Evolutionary conservation across 306 rosid genomes (phyloP), one percentile per base, ranked within the genome.

Genomic region (Datisca glomerata): DNA sequence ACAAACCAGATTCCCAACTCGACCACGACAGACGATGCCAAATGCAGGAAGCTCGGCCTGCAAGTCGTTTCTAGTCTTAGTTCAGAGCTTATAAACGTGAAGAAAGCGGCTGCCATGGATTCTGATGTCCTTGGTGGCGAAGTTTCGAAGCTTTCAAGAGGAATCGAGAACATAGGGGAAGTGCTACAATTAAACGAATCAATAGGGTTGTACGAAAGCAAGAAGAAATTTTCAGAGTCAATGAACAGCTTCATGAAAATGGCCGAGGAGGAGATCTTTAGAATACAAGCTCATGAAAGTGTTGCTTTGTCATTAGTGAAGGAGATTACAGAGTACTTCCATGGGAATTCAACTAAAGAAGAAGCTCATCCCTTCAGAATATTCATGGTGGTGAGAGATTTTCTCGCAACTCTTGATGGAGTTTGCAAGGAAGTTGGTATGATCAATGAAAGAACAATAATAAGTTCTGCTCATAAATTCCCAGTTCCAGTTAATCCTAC

Each of bases 291-390:
- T 6, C 95, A 80, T 54, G 98, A 84, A 54, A 89, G 84, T 44
- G 95, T 78, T 51, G 91, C 93, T 4, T 2, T 89, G 36, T 72
- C 93, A 13, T 68, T 89, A 12, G 98, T 89, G 62, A 89, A 80
- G 71, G 98, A 89, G 73, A 80, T 89, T 24, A 84, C 98, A 0
- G 95, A 84, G 66, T 89, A 89, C 52, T 89, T 89, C 69, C 98
- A 89, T 37, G 98, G 98, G 21, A 70, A 89, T 75, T 78, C 79
- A 6, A 58, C 98, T 0, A 89, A 70, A 60, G 98, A 84, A 83
- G 98, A 84, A 62, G 95, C 98, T 68, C 95, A 89, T 65, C 98
- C 98, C 0, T 84, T 84, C 42, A 68, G 98, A 72, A 89, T 89
- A 53, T 89, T 84, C 75, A 46, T 70, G 81, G 95, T 89, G 42